A percentile compares a stretch with the other conserved stretches of the same genome.
Conservation (phyloP, 148 eudicot genomes). For the Rhododendron vialii region DNA sequence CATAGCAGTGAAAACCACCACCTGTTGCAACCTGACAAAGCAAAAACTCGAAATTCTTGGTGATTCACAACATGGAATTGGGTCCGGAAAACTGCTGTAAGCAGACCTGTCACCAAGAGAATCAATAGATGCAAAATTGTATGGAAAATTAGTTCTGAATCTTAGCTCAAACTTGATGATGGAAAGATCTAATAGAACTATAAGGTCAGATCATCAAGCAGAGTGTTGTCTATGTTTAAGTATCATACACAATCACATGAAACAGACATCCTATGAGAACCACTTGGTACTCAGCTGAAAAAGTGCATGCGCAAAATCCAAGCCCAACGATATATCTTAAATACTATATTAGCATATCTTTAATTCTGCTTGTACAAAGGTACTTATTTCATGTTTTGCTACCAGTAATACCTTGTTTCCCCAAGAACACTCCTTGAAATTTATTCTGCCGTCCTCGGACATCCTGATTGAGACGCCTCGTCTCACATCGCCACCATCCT, state of each 20-base stretch:
- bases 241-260: no score
- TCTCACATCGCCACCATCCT: no score
- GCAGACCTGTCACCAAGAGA: slow-evolving; percentile 29
- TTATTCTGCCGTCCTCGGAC: no score
- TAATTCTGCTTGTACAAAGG: no score
- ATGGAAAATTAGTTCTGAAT: neutral
- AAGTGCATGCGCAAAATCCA: no score
- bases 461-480: no score
- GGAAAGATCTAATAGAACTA: neutral
- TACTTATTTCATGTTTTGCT: no score
- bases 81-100: slow-evolving; percentile 40
- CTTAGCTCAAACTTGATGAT: neutral
- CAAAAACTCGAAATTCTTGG: slow-evolving; percentile 36
- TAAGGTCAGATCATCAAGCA: neutral
- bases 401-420: no score
- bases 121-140: neutral
- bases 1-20: neutral
- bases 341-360: no score
- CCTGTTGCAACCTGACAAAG: slow-evolving; percentile 46
- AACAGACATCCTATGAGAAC: neutral
- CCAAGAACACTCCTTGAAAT: no score
- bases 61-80: slow-evolving; percentile 31
- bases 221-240: neutral
- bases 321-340: no score
- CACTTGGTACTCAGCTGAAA: neutral